Conservation (phyloP, 1,284 basidiomycete genomes). For the Malassezia sp. region DNA sequence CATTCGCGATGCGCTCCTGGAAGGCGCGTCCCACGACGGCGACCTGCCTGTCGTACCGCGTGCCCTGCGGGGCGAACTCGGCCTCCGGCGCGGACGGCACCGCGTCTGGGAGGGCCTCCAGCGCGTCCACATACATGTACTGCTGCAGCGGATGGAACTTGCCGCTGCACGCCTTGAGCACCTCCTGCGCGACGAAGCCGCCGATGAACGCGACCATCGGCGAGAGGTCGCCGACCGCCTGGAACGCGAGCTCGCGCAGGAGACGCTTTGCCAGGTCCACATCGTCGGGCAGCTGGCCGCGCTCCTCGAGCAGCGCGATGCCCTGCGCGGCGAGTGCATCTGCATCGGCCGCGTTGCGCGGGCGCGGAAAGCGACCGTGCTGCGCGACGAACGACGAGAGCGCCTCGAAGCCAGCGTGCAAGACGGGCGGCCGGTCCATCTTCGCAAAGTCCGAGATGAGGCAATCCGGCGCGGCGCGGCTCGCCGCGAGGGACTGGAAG, state of each 20-base stretch:
- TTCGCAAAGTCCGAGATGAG: conserved; percentile 97
- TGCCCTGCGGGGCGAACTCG: conserved; percentile 70
- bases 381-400: conserved; percentile 68
- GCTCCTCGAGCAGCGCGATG: conserved; percentile 56
- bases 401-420: conserved; percentile 92
- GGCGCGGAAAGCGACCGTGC: conserved; percentile 63
- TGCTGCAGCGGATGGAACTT: conserved; percentile 98
- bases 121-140: conserved; percentile 90
- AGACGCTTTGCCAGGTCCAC: conserved; percentile 50
- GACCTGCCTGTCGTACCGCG: conserved; percentile 87
- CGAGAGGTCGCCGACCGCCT: conserved; percentile 82
- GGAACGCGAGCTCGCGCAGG: conserved; percentile 74
- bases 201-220: conserved; percentile 89
- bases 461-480: conserved; percentile 68
- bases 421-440: conserved; percentile 78
- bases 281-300: conserved; percentile 56
- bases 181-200: conserved; percentile 95
- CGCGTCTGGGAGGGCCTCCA: conserved; percentile 59
- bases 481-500: conserved; percentile 77
- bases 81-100: conserved; percentile 57
- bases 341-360: conserved; percentile 75
- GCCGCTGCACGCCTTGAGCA: conserved; percentile 89
- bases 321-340: conserved; percentile 60
- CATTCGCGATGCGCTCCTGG: conserved; percentile 82
- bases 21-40: conserved; percentile 87